These are phyloP conservation scores for Beauveria pseudobassiana DNA, from an alignment of 2,329 filamentous ascomycete genomes.

Conservation along the genomic window DNA sequence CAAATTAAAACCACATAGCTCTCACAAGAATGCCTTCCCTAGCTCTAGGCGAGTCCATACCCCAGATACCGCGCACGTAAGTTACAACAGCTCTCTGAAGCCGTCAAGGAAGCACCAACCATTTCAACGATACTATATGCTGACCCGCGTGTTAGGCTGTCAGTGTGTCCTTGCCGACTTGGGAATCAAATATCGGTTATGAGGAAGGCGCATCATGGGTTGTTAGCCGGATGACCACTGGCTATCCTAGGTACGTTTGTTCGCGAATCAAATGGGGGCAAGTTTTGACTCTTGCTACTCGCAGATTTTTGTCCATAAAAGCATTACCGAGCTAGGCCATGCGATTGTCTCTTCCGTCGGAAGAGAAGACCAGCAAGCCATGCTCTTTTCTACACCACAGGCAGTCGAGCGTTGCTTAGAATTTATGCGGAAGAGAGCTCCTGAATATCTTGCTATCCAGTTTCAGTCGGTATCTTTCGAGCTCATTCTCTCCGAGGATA, in stretches of 20 bases:
- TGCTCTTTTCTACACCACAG: slow-evolving; percentile 70
- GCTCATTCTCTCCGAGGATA: slow-evolving; percentile 47
- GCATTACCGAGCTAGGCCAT: slow-evolving; percentile 64
- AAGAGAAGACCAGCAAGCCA: slow-evolving; percentile 55
- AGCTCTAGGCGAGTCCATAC: slow-evolving; percentile 62
- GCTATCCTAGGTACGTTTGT: slow-evolving; percentile 67
- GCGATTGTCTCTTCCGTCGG: slow-evolving; percentile 61
- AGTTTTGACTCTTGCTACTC: slow-evolving; percentile 11
- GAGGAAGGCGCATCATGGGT: slow-evolving; percentile 90
- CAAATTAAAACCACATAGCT: neutral
- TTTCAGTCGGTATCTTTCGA: slow-evolving; percentile 55
- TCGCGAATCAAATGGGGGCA: neutral
- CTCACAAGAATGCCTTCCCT: slow-evolving; percentile 38
- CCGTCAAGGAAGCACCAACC: neutral
- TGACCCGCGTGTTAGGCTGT: slow-evolving; percentile 57
- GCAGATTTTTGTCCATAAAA: slow-evolving; percentile 81
- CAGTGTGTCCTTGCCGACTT: slow-evolving; percentile 91
- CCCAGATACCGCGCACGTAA: slow-evolving; percentile 73
- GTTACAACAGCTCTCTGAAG: slow-evolving; percentile 24
- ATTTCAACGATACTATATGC: neutral
- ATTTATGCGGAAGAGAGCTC: slow-evolving; percentile 59
- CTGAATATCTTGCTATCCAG: slow-evolving; percentile 39
- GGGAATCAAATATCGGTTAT: slow-evolving; percentile 84
- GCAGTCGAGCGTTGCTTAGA: slow-evolving; percentile 65
- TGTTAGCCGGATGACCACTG: slow-evolving; percentile 74